Conservation (phyloP, 2,329 filamentous ascomycete genomes). For the Colletotrichum godetiae region DNA sequence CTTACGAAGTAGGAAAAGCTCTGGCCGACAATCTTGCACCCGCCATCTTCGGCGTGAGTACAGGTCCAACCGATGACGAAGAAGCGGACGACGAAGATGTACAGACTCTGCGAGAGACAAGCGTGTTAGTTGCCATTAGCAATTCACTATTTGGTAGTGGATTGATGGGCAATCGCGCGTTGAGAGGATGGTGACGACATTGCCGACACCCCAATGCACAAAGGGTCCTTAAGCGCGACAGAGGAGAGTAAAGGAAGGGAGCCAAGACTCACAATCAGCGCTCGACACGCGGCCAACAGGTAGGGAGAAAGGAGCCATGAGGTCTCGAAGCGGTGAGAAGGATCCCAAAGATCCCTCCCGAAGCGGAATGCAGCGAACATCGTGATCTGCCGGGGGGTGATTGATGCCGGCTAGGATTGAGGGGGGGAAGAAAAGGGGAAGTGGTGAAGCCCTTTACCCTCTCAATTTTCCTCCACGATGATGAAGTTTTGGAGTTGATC, state of each 20-base stretch:
- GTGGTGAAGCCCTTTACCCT: background rate
- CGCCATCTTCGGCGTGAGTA: slow-evolving; percentile 54
- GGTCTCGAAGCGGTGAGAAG: slow-evolving; percentile 77
- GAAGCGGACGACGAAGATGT: slow-evolving; percentile 77
- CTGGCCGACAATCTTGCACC: slow-evolving; percentile 58
- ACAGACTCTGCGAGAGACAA: slow-evolving; percentile 60
- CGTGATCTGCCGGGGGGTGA: slow-evolving; percentile 18
- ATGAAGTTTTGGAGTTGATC: slow-evolving; percentile 34
- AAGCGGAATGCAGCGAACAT: slow-evolving; percentile 49
- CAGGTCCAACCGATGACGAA: slow-evolving; percentile 76
- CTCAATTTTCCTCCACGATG: slow-evolving; percentile 22
- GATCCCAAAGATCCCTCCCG: slow-evolving; percentile 59
- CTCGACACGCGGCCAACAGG: slow-evolving; percentile 68
- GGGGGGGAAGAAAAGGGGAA: background rate
- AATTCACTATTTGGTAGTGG: background rate
- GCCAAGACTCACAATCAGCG: slow-evolving; percentile 58
- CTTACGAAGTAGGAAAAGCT: slow-evolving; percentile 79
- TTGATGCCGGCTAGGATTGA: slow-evolving; percentile 1
- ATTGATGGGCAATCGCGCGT: background rate
- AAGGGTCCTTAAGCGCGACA: background rate
- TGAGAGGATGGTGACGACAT: background rate
- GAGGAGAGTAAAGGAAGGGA: slow-evolving; percentile 24
- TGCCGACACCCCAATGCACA: background rate
- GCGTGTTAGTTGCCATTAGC: background rate
- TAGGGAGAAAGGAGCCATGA: slow-evolving; percentile 83